Evolutionary conservation across 371 early-diverging fungal species (phyloP), one percentile per base, ranked within the genome.

Genomic region (Entomophthora muscae): DNA sequence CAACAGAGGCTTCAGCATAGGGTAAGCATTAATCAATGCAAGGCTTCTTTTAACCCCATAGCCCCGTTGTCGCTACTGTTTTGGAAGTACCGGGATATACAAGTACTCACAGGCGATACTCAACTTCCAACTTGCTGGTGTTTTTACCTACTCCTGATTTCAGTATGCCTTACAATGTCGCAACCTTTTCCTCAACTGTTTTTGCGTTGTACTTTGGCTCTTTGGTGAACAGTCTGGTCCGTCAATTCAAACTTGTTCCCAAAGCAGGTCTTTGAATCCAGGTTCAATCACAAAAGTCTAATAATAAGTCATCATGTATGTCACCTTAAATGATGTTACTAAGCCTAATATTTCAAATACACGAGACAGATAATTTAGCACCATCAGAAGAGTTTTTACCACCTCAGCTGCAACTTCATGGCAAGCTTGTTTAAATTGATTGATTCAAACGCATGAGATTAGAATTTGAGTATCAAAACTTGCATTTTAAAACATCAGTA

Each of bases 101-200:
- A 17, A n/a, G n/a, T n/a, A 10, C 42, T 5, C 42, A 17, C 5
- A 42, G 42, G 42, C 42, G 17, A 23, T 67, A 90, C 10, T 92
- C 88, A 67, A 91, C 93, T 0, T 89, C 91, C 65, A 81, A 85
- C 2, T 66, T 94, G 10, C 74, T 94, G 53, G 80, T 93, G 32
- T 85, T 83, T 53, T 76, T 94, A 57, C 93, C 95, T 3, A 90
- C 93, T 10, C 96, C 98, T 1, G 98, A 98, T 65, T 98, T 98
- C 65, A 86, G 86, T 62, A 98, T 98, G 98, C 96, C 96, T 0
- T 98, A 96, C 73, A 98, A 98, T 73, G 97, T 96, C 54, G 93
- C 95, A 62, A 93, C 97, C 0, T 76, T 96, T 70, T 91, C 96
- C 0, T 93, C 91, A 66, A 98, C 98, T 0, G 82, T 93, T 26